phyloP scores from a whole-genome alignment of 106 monocot genomes.

The Narthecium ossifragum region DNA sequence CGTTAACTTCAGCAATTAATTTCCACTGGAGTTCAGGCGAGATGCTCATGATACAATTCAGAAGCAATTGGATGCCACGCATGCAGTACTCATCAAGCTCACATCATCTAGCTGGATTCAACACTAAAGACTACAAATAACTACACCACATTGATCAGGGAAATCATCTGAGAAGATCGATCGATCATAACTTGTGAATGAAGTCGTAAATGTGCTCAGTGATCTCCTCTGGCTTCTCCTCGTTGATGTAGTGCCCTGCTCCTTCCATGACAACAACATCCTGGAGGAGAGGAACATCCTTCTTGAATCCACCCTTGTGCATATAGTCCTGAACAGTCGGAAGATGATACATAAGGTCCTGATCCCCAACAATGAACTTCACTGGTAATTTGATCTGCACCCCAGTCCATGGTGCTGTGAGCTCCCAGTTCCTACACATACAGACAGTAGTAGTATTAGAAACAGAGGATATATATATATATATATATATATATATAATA shows the following conservation, averaged over 20 bases:
- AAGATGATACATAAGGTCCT: not conserved
- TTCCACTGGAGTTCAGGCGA: no score
- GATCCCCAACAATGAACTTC: slow-evolving; percentile 1
- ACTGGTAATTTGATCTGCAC: not conserved
- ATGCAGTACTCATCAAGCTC: no score
- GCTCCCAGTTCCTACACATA: slow-evolving; percentile 9
- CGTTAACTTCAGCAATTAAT: no score
- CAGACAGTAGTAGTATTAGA: not conserved
- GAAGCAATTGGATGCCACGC: no score
- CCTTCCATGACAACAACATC: slow-evolving; percentile 34
- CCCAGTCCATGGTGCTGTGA: slow-evolving; percentile 9
- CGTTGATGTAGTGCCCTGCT: slow-evolving; percentile 20
- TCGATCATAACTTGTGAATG: slow-evolving; percentile 21
- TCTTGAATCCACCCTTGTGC: slow-evolving; percentile 8
- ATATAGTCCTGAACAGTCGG: not conserved
- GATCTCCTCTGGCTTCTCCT: slow-evolving; percentile 18
- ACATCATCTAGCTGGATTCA: no score
- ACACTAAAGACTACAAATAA: no score
- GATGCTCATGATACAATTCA: no score
- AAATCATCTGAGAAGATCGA: no score
- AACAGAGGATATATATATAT: not conserved
- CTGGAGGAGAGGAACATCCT: slow-evolving; percentile 24
- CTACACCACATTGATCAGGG: no score
- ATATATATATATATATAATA: not conserved
- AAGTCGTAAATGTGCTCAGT: slow-evolving; percentile 34